Evolutionary conservation across 441 rosid genomes (phyloP), one percentile per base, ranked within the genome.

Genomic region (Mallotus japonicus): DNA sequence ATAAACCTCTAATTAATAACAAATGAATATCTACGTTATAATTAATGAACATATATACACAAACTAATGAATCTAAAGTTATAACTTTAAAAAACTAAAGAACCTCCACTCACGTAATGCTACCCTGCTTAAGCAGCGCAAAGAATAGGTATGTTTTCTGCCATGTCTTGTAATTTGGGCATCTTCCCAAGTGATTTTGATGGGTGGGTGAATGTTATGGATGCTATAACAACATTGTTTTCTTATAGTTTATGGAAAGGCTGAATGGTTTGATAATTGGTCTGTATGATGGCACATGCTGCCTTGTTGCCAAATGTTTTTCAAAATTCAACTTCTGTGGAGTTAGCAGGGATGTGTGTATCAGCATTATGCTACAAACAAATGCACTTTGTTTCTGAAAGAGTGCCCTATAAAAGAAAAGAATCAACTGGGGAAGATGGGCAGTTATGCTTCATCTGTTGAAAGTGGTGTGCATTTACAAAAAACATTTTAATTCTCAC

Each of bases 81-180:
- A 24, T 24, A 24, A 24, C 28, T 24, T 24, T 0, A 24, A 24
- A 24, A 24, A 24, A 24, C 28, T 24, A 24, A 24, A 24, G 28
- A 24, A 24, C 1, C 28, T 0, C 28, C 0, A 24, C 28, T 24
- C 28, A 24, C 1, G 1, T 24, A 24, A 88, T 78, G 74, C 85
- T 70, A 72, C 75, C 62, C 55, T 80, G 70, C 61, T 77, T 22
- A 90, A 92, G 81, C 87, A 85, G 86, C 84, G 42, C 17, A 88
- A 70, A 80, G 96, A 92, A 82, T 87, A 83, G 92, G 95, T 88
- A 64, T 65, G 70, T 75, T 73, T 61, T 69, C 72, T 74, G 8
- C 71, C 53, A 5, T 61, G 60, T 70, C 55, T 71, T 19, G 22
- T n/a, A 46, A 70, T 28, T 22, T 49, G 40, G 46, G 49, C 62